Percentiles rank a stretch among this genome's conserved stretches.
phyloP scores from a whole-genome alignment of 345 rosid genomes.

The Eucalyptus coolabah region DNA sequence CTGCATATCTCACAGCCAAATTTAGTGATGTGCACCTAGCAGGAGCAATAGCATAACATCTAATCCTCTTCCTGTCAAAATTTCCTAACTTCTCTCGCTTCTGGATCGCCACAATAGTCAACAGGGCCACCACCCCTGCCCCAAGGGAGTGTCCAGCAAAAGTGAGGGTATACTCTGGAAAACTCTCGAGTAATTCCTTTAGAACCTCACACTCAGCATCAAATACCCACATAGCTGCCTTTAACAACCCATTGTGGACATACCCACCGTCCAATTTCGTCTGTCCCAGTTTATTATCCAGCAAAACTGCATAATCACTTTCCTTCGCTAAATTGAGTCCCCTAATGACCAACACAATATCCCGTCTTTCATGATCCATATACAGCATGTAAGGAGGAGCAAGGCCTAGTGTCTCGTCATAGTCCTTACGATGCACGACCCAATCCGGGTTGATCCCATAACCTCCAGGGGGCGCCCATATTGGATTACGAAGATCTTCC shows the following conservation, averaged over 20 bases:
- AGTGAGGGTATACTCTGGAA: conserved; percentile 61
- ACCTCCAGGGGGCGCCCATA: conserved; percentile 90
- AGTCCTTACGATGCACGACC: conserved; percentile 42
- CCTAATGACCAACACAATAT: conserved; percentile 56
- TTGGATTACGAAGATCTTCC: conserved; percentile 61
- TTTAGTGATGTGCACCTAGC: conserved; percentile 83
- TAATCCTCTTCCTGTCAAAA: conserved; percentile 62
- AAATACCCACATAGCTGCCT: conserved; percentile 79
- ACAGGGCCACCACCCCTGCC: conserved; percentile 67
- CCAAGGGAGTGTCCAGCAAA: conserved; percentile 92
- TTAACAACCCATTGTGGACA: conserved; percentile 80
- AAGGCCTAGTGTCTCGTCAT: conserved; percentile 53
- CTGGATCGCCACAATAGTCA: conserved; percentile 50
- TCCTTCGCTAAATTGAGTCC: conserved; percentile 84
- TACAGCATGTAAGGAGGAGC: conserved; percentile 80
- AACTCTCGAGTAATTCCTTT: conserved; percentile 38
- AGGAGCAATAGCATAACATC: conserved; percentile 91
- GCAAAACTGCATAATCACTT: conserved; percentile 79
- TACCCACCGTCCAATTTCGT: conserved; percentile 86
- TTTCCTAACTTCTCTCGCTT: conserved; percentile 51
- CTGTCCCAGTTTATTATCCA: conserved; percentile 86
- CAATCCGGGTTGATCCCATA: conserved; percentile 69
- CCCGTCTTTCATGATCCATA: conserved; percentile 54
- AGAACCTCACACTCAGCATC: conserved; percentile 51
- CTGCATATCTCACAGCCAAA: conserved; percentile 86